Evolutionary conservation across 2,329 filamentous ascomycete genomes (phyloP), one percentile per base, ranked within the genome.

Genomic region (Alternaria panax): DNA sequence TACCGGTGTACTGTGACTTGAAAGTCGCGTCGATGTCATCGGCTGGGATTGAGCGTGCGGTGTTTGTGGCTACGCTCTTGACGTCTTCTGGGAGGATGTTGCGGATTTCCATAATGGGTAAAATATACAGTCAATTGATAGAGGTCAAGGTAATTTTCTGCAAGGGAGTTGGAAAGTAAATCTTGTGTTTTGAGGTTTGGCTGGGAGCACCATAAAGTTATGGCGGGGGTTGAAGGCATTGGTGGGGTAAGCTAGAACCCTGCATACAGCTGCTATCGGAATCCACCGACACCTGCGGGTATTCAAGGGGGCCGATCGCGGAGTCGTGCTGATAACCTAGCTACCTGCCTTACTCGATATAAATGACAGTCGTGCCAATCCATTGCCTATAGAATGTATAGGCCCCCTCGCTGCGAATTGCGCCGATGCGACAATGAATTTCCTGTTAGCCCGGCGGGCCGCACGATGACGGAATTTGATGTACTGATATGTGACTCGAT

Each of bases 21-120:
- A 87, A 87, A 11, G 82, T 83, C 5, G 77, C 64, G 72, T 87
- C 84, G 62, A 87, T 87, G 45, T 84, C 65, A 22, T 81, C 77
- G 28, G 80, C 74, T 24, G 83, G 76, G 40, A 86, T 75, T 24
- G 72, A 71, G 28, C 73, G 78, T 51, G 71, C 68, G 36, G 65
- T 67, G 9, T 58, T 54, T 24, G 63, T 71, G 14, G 63, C 65
- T 27, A 70, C 68, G 45, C 69, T 68, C 56, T 75, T 65, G 38
- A 77, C 59, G 14, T 71, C 68, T 51, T 78, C 73, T 12, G 67
- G 67, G 14, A 70, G 66, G 5, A 75, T 24, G n/a, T 71, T 72
- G 58, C 62, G 75, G 34, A 75, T 71, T 58, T 78, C 76, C 75
- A 77, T 77, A 14, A 27, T 65, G 60, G 30, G 36, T 20, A 8